A percentile compares a stretch with the other conserved stretches of the same genome.
Evolutionary conservation across 352 stramenopile genomes (phyloP).

Genomic region (Phytophthora brassicae): DNA sequence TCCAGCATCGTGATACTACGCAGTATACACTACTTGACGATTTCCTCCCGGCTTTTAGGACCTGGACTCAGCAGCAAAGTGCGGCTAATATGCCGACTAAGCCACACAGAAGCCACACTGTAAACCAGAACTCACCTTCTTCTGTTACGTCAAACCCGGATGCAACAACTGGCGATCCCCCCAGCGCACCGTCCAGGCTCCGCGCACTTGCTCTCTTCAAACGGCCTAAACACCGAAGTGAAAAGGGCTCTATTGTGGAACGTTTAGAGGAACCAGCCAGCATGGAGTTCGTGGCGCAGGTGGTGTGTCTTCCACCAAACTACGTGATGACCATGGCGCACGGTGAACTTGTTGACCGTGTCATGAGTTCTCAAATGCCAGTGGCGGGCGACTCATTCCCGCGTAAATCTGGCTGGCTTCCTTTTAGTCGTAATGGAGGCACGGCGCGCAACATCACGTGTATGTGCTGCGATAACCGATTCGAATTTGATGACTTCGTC

Average conservation of each 20-base stretch:
- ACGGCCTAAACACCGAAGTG: slow-evolving; percentile 7
- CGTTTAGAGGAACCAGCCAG: background rate
- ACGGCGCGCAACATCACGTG: slow-evolving; percentile 13
- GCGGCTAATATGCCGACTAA: slow-evolving; percentile 14
- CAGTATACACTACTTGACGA: slow-evolving; percentile 15
- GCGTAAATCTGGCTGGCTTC: slow-evolving; percentile 32
- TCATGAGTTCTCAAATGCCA: slow-evolving; percentile 22
- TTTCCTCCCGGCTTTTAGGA: slow-evolving; percentile 16
- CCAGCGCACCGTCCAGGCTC: slow-evolving; percentile 5
- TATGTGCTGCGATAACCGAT: slow-evolving; percentile 21
- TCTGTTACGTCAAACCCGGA: background rate
- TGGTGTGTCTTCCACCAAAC: slow-evolving; percentile 34
- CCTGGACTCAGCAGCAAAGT: slow-evolving; percentile 10
- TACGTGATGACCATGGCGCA: slow-evolving; percentile 40
- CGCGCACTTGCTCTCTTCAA: slow-evolving; percentile 29
- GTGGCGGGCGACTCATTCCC: slow-evolving; percentile 26
- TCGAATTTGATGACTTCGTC: slow-evolving; percentile 24
- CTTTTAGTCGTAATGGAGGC: slow-evolving; percentile 16
- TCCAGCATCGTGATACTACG: slow-evolving; percentile 23
- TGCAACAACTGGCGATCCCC: background rate
- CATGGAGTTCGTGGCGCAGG: slow-evolving; percentile 26
- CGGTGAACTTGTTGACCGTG: slow-evolving; percentile 27
- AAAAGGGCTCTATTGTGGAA: slow-evolving; percentile 8
- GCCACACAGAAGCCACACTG: background rate
- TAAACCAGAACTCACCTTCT: slow-evolving; percentile 2